Conservation (phyloP, 2,329 filamentous ascomycete species). For the Rhinocladiella mackenziei region DNA sequence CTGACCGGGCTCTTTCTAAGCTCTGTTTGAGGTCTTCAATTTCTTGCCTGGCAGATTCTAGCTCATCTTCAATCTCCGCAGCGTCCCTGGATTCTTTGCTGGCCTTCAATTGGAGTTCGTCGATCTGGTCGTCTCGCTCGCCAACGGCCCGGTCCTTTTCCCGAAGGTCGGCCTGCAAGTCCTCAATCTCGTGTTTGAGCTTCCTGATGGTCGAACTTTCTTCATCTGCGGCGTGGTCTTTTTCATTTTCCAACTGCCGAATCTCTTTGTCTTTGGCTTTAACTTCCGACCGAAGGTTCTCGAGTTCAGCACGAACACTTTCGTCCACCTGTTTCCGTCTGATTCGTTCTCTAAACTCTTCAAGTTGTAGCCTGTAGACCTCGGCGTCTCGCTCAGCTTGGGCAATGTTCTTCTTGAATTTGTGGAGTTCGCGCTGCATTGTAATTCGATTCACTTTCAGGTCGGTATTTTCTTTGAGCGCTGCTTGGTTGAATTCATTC, state of each 20-base stretch:
- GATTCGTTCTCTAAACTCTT: slow-evolving; percentile 76
- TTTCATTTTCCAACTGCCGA: slow-evolving; percentile 56
- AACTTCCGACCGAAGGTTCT: slow-evolving; percentile 48
- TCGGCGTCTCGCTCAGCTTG: slow-evolving; percentile 84
- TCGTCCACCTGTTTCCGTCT: slow-evolving; percentile 72
- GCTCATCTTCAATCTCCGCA: slow-evolving; percentile 48
- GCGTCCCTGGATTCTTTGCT: slow-evolving; percentile 42
- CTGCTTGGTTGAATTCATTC: slow-evolving; percentile 81
- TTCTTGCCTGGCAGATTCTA: slow-evolving; percentile 44
- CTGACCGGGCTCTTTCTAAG: slow-evolving; percentile 37
- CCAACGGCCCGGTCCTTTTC: slow-evolving; percentile 71
- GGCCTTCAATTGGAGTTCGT: slow-evolving; percentile 55
- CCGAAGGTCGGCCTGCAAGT: slow-evolving; percentile 70
- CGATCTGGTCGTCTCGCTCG: slow-evolving; percentile 70
- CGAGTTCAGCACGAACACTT: slow-evolving; percentile 60
- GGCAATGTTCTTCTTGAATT: slow-evolving; percentile 78
- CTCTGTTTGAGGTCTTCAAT: slow-evolving; percentile 42
- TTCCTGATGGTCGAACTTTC: slow-evolving; percentile 58
- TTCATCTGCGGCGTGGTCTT: slow-evolving; percentile 55
- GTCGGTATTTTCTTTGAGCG: slow-evolving; percentile 90
- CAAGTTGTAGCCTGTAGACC: slow-evolving; percentile 72
- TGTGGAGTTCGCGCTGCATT: slow-evolving; percentile 79
- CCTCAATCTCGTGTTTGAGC: slow-evolving; percentile 68
- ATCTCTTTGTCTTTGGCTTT: slow-evolving; percentile 46
- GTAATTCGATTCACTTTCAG: slow-evolving; percentile 90